Evolutionary conservation across 2,329 filamentous ascomycete genomes (phyloP), one percentile per base, ranked within the genome.

Genomic region (Coniochaeta sp.): DNA sequence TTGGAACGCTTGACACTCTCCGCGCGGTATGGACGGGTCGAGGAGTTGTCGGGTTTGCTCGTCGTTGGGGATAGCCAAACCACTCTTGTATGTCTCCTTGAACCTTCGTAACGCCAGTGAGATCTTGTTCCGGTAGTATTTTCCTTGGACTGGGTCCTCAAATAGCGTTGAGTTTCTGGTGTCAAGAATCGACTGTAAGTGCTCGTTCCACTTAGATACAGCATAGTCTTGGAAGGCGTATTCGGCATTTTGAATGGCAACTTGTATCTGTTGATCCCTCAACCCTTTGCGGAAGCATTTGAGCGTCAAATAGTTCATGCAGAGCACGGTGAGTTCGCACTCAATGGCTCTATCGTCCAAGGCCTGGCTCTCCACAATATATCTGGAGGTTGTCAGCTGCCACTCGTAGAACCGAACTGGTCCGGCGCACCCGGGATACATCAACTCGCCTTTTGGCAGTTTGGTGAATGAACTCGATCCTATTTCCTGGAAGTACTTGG

Each of bases 221-320:
- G 73, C 73, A 34, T 77, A 77, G 56, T 77, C 74, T 17, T 74
- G 71, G 50, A 77, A 73, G 0, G 69, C 66, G 59, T 72, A 76
- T 55, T 65, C 67, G 0, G 74, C 75, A 0, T 62, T 17, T 3
- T 58, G 55, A 8, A 66, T 65, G 19, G 61, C 65, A 0, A 59
- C 0, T 6, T 60, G 42, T 14, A 69, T 62, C 0, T 63, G 28
- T 0, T 59, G 19, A 1, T 67, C 59, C 1, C n/a, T 16, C 4
- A 69, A 56, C 0, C 52, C 42, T 14, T 58, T 62, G 6, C 54
- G 26, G 60, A 77, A 77, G 60, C 69, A 75, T 1, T 62, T 62
- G 10, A 71, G 66, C 1, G 67, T 68, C 1, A 77, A 65, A 30
- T 77, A 77, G 4, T 62, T 58, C 8, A 77, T 64, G 57, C 73